Conservation (phyloP, 2,329 filamentous ascomycete species). For the Cytospora schulzeri region DNA sequence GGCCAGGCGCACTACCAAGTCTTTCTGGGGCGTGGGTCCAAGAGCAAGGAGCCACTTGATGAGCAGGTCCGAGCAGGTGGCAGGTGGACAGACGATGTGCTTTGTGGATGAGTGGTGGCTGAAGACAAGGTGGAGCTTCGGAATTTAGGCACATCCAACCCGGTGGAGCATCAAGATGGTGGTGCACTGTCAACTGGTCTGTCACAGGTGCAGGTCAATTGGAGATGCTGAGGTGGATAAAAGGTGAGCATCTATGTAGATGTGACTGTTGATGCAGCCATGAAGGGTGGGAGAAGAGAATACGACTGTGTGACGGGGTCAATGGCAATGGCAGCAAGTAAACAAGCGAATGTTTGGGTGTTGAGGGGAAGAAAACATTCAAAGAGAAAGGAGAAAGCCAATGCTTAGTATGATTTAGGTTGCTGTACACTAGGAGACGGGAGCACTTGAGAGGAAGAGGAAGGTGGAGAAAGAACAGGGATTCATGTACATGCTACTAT, state of each 20-base stretch:
- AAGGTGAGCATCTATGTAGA: neutral
- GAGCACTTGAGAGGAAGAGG: neutral
- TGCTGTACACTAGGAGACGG: neutral
- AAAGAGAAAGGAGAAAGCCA: neutral
- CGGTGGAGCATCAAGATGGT: conserved; percentile 1
- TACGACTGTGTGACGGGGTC: conserved; percentile 2
- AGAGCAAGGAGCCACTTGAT: conserved; percentile 6
- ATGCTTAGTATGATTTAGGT: neutral
- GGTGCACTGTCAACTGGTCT: neutral
- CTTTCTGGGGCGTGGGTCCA: conserved; percentile 5
- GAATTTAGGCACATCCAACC: conserved; percentile 5
- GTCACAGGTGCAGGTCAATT: conserved; percentile 8
- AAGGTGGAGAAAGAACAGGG: neutral
- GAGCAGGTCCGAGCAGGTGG: neutral
- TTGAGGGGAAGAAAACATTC: neutral
- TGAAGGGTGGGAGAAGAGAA: neutral
- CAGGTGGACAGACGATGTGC: neutral
- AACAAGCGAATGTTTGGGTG: neutral
- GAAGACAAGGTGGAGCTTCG: conserved; percentile 14
- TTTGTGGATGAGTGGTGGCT: neutral
- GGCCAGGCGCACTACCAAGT: conserved; percentile 1
- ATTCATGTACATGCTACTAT: neutral
- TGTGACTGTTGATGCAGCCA: conserved; percentile 6
- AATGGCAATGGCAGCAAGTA: conserved; percentile 16
- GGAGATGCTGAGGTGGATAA: neutral